Evolutionary conservation across 1,284 basidiomycete genomes (phyloP).

Genomic region (Cutaneotrichosporon curvatum): DNA sequence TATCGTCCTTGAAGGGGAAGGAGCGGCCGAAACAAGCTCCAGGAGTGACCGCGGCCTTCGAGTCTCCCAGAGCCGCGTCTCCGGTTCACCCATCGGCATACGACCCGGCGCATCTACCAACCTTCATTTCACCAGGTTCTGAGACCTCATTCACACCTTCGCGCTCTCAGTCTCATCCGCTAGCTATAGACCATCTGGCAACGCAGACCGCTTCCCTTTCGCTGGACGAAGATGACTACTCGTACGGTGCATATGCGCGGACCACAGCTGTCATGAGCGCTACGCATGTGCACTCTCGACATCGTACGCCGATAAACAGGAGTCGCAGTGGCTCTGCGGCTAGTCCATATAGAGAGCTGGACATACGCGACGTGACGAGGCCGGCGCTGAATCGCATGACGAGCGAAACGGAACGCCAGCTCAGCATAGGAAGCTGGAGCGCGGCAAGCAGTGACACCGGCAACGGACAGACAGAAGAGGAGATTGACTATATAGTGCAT

Average conservation of each 20-base stretch:
- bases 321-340: not conserved
- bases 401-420: slow-evolving; percentile 33
- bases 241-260: not conserved
- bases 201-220: not conserved
- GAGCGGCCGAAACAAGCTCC: not conserved
- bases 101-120: not conserved
- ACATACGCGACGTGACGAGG: slow-evolving; percentile 22
- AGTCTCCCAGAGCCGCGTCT: not conserved
- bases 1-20: not conserved
- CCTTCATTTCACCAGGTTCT: no score
- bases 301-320: not conserved
- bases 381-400: slow-evolving; percentile 34
- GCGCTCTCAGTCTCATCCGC: slow-evolving; percentile 8
- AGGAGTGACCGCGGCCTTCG: no score
- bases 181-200: slow-evolving; percentile 1
- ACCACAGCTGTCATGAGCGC: not conserved
- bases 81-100: not conserved
- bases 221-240: not conserved
- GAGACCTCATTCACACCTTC: not conserved
- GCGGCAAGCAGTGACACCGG: slow-evolving; percentile 19
- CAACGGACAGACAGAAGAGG: slow-evolving; percentile 31
- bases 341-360: not conserved
- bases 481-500: slow-evolving; percentile 48
- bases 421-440: slow-evolving; percentile 15
- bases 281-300: not conserved